phyloP scores from a whole-genome alignment of 2,329 filamentous ascomycete species.

The Monosporascus sp. region DNA sequence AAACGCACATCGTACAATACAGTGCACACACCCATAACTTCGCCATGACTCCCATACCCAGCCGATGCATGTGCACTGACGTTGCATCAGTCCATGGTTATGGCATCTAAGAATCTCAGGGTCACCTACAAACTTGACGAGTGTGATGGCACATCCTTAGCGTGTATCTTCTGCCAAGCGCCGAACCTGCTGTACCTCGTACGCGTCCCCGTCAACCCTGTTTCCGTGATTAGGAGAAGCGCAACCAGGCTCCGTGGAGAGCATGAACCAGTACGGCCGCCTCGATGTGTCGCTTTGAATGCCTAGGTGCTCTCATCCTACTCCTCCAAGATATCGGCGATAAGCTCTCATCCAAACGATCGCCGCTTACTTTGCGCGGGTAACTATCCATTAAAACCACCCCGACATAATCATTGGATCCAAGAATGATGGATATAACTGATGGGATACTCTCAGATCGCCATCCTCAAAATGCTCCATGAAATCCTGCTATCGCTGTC shows the following conservation, averaged over 20 bases:
- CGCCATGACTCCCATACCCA: not conserved
- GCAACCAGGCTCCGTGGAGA: no score
- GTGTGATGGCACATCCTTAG: no score
- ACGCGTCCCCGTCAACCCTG: no score
- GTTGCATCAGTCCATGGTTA: not conserved
- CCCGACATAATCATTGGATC: not conserved
- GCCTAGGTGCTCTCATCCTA: slow-evolving; percentile 45
- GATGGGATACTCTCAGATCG: slow-evolving; percentile 11
- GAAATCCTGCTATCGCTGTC: slow-evolving; percentile 96
- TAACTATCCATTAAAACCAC: slow-evolving; percentile 6
- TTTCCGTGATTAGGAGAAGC: no score
- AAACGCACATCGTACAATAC: no score
- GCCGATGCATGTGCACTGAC: no score
- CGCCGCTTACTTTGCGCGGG: slow-evolving; percentile 21
- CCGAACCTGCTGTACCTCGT: no score
- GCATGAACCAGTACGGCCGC: not conserved
- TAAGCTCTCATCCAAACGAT: slow-evolving; percentile 32
- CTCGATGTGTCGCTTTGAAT: slow-evolving; percentile 51
- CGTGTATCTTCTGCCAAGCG: no score
- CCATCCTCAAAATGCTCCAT: slow-evolving; percentile 70
- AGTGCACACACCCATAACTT: not conserved
- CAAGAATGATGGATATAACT: slow-evolving; percentile 1
- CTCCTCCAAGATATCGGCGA: slow-evolving; percentile 39
- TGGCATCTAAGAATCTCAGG: not conserved
- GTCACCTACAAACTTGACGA: not conserved